Conservation (phyloP, 108 stramenopile genomes). For the Nitzschia sp. region DNA sequence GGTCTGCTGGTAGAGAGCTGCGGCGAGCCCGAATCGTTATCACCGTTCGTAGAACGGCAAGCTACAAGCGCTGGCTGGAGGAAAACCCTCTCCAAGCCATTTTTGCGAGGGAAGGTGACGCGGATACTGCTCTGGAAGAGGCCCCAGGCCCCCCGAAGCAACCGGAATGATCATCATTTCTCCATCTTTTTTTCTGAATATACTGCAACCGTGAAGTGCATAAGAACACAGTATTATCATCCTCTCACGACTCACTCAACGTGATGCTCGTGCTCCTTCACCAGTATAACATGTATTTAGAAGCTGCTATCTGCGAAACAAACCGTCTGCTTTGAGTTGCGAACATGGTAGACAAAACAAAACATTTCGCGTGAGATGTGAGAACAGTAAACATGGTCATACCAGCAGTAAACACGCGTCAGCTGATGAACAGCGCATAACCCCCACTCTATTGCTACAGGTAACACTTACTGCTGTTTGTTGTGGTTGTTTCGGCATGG, state of each 20-base stretch:
- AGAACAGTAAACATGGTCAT: too few species aligned
- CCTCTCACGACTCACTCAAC: background rate
- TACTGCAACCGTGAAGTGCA: background rate
- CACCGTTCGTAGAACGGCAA: slow-evolving; percentile 70
- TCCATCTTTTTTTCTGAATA: background rate
- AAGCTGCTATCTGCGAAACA: background rate
- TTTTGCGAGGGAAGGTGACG: slow-evolving; percentile 16
- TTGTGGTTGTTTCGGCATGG: too few species aligned
- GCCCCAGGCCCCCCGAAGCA: background rate
- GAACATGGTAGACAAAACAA: too few species aligned
- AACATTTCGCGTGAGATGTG: too few species aligned
- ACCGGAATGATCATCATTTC: slow-evolving; percentile 1
- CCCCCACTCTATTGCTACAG: too few species aligned
- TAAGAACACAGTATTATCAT: background rate
- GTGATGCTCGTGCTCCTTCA: background rate
- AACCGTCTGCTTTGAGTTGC: too few species aligned
- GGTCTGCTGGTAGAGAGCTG: slow-evolving; percentile 41
- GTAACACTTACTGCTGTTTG: too few species aligned
- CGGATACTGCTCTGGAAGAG: slow-evolving; percentile 2
- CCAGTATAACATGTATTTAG: slow-evolving; percentile 7
- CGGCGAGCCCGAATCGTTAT: slow-evolving; percentile 80
- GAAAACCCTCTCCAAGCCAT: slow-evolving; percentile 62
- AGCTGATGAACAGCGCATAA: too few species aligned
- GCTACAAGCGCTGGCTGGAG: slow-evolving; percentile 77
- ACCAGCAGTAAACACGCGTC: too few species aligned